These are phyloP conservation scores for Ophiocordyceps polyrhachis-furcata DNA, from an alignment of 2,329 filamentous ascomycete species.

Conservation along the genomic window DNA sequence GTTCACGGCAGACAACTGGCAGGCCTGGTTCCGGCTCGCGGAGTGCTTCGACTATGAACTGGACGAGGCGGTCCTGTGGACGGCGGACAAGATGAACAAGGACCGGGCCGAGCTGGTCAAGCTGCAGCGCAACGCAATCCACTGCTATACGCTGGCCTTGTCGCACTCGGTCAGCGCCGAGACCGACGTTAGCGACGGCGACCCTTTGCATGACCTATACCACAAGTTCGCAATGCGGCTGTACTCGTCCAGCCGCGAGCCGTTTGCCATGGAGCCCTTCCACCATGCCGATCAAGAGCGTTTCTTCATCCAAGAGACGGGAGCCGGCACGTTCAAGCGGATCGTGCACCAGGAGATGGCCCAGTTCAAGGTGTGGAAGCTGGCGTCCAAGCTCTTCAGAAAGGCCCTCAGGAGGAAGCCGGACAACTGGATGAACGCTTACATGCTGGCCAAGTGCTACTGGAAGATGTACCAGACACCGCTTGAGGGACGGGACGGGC, in stretches of 20 bases:
- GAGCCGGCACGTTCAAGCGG: slow-evolving; percentile 30
- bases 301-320: slow-evolving; percentile 33
- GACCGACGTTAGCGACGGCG: slow-evolving; percentile 25
- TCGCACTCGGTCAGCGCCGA: slow-evolving; percentile 32
- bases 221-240: slow-evolving; percentile 42
- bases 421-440: slow-evolving; percentile 39
- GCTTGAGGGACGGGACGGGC: slow-evolving; percentile 21
- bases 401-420: slow-evolving; percentile 36
- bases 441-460: slow-evolving; percentile 42
- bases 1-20: slow-evolving; percentile 66
- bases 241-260: slow-evolving; percentile 42
- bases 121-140: slow-evolving; percentile 63
- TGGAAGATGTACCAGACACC: slow-evolving; percentile 44
- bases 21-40: slow-evolving; percentile 75
- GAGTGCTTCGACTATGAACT: slow-evolving; percentile 78
- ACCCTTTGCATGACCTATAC: slow-evolving; percentile 38
- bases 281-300: slow-evolving; percentile 35
- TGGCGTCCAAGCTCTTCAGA: slow-evolving; percentile 34
- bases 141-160: slow-evolving; percentile 50
- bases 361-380: slow-evolving; percentile 43
- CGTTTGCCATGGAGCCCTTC: slow-evolving; percentile 44
- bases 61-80: slow-evolving; percentile 76
- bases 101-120: slow-evolving; percentile 55
- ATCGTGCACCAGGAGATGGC: slow-evolving; percentile 37
- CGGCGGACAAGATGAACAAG: slow-evolving; percentile 79